Conservation (phyloP, 176 grass and related monocot genomes). For the Musa acuminata region DNA sequence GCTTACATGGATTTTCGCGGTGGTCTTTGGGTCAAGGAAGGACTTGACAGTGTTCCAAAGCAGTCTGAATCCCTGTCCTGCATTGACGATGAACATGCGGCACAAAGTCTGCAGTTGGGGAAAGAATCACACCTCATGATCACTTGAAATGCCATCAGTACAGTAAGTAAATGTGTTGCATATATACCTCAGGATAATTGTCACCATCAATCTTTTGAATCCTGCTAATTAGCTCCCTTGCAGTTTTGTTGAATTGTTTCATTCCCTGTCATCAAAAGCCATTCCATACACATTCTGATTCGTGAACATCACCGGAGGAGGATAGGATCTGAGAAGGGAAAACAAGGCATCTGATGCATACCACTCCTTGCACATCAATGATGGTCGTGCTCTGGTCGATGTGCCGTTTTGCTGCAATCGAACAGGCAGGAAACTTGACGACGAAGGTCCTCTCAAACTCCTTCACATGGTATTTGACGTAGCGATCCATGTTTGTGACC, state of each 20-base stretch:
- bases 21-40: conserved; percentile 98
- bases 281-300: no score
- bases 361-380: conserved; percentile 95
- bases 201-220: conserved; percentile 95
- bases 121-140: background rate
- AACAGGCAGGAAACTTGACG: conserved; percentile 93
- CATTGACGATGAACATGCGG: conserved; percentile 99
- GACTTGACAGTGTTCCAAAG: conserved; percentile 89
- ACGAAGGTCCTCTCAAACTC: conserved; percentile 92
- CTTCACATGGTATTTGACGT: conserved; percentile 85
- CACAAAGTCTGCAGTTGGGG: conserved; percentile 51
- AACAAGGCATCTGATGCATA: conserved; percentile 20
- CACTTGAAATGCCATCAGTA: background rate
- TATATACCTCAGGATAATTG: conserved; percentile 81
- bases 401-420: conserved; percentile 65
- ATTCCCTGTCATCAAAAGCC: conserved; percentile 34
- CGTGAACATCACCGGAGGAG: no score
- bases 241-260: conserved; percentile 92
- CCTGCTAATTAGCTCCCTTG: conserved; percentile 70
- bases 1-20: conserved; percentile 85
- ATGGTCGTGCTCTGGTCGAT: conserved; percentile 98
- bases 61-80: conserved; percentile 86
- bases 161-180: background rate
- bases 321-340: no score
- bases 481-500: conserved; percentile 95